Evolutionary conservation across 2,329 filamentous ascomycete species (phyloP).

Genomic region (Fusarium albosuccineum): DNA sequence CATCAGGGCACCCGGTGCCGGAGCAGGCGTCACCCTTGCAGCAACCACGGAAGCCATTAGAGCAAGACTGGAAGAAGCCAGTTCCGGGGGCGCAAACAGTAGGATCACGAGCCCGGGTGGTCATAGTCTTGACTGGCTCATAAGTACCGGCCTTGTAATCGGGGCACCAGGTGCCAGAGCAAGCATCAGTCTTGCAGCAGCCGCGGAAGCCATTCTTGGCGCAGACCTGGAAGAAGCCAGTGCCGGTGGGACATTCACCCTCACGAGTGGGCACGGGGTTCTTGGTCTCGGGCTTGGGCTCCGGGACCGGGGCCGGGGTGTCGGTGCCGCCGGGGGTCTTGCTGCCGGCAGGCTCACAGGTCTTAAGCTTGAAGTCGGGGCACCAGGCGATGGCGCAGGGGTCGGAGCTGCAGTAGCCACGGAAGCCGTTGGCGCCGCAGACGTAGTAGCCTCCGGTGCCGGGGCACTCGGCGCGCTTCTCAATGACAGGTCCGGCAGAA

Average conservation of each 20-base stretch:
- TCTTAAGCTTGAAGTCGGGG: constrained; percentile 20
- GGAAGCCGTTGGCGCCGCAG: constrained; percentile 29
- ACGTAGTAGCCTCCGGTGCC: constrained; percentile 30
- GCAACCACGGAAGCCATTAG: background rate
- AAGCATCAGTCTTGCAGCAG: constrained; percentile 33
- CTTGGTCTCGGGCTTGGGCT: constrained; percentile 23
- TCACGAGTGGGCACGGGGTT: background rate
- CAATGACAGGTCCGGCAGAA: constrained; percentile 14
- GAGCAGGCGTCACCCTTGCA: background rate
- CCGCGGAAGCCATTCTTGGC: constrained; percentile 26
- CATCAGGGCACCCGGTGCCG: background rate
- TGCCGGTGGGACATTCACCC: constrained; percentile 13
- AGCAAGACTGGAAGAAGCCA: constrained; percentile 1
- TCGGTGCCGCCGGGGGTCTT: background rate
- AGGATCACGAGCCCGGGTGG: background rate
- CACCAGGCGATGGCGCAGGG: constrained; percentile 31
- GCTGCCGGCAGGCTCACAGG: constrained; percentile 11
- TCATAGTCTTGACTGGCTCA: constrained; percentile 20
- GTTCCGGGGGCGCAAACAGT: background rate
- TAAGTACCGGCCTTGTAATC: constrained; percentile 31
- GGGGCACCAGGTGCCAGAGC: constrained; percentile 25
- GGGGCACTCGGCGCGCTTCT: constrained; percentile 27
- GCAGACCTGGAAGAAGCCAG: constrained; percentile 23
- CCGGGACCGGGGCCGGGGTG: too few species aligned
- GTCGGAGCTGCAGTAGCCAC: constrained; percentile 27